phyloP scores from a whole-genome alignment of 495 filamentous ascomycete species.

The Amphirosellinia nigrospora region DNA sequence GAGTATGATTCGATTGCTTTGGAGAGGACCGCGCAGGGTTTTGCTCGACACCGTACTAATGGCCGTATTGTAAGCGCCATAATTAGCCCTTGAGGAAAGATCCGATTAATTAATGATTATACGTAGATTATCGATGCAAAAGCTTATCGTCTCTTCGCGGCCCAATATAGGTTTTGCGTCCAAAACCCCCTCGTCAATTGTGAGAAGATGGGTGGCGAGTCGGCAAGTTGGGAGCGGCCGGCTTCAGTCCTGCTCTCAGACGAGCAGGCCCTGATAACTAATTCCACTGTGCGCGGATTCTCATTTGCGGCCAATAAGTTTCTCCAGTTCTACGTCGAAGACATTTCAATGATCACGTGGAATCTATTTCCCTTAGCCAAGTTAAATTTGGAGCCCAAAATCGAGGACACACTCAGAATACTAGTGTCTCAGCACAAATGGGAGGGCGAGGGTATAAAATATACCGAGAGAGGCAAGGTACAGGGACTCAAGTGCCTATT shows the following conservation, averaged over 20 bases:
- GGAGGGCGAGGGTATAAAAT: constrained; percentile 34
- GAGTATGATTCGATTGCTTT: not conserved
- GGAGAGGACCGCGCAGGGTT: not conserved
- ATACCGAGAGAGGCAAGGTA: constrained; percentile 48
- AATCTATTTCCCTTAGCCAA: constrained; percentile 54
- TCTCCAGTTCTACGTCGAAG: constrained; percentile 43
- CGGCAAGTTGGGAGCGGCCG: not conserved
- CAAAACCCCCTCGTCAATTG: not conserved
- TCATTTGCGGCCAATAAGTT: constrained; percentile 40
- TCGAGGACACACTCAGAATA: constrained; percentile 60
- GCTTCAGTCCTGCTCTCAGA: constrained; percentile 33
- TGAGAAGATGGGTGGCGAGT: not conserved
- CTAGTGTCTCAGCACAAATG: constrained; percentile 50
- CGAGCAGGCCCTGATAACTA: constrained; percentile 38
- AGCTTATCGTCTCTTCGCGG: constrained; percentile 38
- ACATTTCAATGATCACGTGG: constrained; percentile 39
- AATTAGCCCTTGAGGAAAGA: not conserved
- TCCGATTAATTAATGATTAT: not conserved
- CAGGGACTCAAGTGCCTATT: constrained; percentile 49
- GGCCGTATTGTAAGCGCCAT: constrained; percentile 1
- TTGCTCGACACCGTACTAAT: not conserved
- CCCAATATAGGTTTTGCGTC: constrained; percentile 36
- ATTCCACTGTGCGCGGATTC: constrained; percentile 44
- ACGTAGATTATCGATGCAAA: constrained; percentile 46
- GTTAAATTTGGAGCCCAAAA: constrained; percentile 57